Evolutionary conservation across 179 eudicot genomes (phyloP).

Genomic region (Carnegiea gigantea): DNA sequence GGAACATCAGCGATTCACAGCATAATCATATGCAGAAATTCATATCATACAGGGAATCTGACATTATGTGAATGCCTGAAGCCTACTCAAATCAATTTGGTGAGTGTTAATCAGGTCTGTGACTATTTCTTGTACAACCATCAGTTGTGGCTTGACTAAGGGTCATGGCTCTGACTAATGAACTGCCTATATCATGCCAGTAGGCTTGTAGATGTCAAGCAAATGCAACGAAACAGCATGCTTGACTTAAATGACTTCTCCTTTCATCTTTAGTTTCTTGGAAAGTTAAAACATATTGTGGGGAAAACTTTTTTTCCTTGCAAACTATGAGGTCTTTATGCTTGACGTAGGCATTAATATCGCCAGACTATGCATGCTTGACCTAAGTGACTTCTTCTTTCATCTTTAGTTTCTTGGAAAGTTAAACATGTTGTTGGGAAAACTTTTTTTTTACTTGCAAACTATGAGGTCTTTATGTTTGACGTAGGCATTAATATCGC

Average conservation of each 20-base stretch:
- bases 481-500: no score
- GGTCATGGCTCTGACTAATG: background rate
- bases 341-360: no score
- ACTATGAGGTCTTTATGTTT: no score
- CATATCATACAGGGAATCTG: background rate
- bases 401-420: background rate
- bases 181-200: background rate
- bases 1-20: background rate
- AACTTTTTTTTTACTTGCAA: no score
- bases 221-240: background rate
- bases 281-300: background rate
- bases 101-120: background rate
- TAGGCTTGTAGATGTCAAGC: no score
- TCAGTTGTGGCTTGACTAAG: background rate
- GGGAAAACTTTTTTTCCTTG: no score
- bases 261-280: background rate
- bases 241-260: background rate
- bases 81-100: background rate
- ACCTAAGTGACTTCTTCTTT: background rate
- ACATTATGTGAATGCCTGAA: background rate
- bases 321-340: no score
- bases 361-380: background rate
- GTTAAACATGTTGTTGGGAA: background rate
- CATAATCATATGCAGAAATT: background rate
- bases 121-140: slow-evolving; percentile 2